phyloP scores from a whole-genome alignment of 192 early-diverging fungal species.

The Radiomyces spectabilis region DNA sequence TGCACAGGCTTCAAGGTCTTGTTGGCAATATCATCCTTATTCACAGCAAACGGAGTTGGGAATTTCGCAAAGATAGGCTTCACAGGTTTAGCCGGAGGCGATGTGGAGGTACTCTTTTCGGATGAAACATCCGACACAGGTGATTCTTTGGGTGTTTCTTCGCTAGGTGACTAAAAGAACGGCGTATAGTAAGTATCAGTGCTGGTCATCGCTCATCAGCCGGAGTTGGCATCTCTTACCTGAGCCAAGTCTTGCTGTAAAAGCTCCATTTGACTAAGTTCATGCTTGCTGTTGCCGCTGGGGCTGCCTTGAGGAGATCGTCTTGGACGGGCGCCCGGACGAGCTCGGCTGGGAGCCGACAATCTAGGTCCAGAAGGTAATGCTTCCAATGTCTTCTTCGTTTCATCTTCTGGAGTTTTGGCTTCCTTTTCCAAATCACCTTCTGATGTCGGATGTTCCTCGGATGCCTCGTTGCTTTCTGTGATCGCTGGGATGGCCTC shows the following conservation, averaged over 20 bases:
- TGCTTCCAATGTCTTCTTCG: neutral
- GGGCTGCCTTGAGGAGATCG: too few species aligned
- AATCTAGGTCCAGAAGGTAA: conserved; percentile 12
- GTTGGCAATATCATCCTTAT: conserved; percentile 6
- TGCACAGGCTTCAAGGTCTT: conserved; percentile 22
- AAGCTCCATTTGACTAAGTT: conserved; percentile 23
- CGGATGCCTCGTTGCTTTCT: neutral
- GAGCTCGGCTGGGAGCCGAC: conserved; percentile 13
- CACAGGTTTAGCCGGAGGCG: conserved; percentile 25
- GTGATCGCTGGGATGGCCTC: neutral
- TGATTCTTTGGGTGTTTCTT: neutral
- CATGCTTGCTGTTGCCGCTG: neutral
- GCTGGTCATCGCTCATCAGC: neutral
- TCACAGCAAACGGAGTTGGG: conserved; percentile 25
- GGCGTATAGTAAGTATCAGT: neutral
- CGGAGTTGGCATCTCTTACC: neutral
- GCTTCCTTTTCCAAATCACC: neutral
- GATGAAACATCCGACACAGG: neutral
- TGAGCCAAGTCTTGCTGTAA: conserved; percentile 14
- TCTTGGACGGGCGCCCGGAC: conserved; percentile 3
- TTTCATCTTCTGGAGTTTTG: neutral
- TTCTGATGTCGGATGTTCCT: neutral
- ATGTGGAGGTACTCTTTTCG: too few species aligned
- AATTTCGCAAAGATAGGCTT: conserved; percentile 36
- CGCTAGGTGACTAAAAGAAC: neutral